Base-by-base conservation (phyloP, 352 stramenopile species). In the Phytophthora pinifolia region DNA sequence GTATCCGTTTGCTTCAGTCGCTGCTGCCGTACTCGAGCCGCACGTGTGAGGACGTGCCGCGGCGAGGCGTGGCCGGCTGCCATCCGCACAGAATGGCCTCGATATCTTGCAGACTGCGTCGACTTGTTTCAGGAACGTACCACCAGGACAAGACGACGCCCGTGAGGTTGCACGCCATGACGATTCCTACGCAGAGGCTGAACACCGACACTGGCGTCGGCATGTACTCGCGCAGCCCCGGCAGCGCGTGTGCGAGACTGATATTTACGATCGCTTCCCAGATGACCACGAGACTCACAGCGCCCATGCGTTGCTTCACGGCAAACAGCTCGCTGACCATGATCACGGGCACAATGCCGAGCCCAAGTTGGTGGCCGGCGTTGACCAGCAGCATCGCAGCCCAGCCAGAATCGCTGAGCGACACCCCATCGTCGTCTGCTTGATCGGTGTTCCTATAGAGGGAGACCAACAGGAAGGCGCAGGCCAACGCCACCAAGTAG, bases 31-130 rank as follows among this genome's bases (percentile, higher is more conserved):
- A 72, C 33, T 65, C 69, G 8, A 88, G 71, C 4, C 74, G 64
- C 29, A 88, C 77, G 39, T 77, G 62, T 9, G 73, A 83, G 14
- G 75, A 83, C 20, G 67, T 65, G 25, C 59, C 45, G 9, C 70
- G 74, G 2, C 67, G 74, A 44, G 83, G 83, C 20, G 83, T 93
- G 15, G 83, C 78, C 12, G 83, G 78, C 32, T 79, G 79, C 78
- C 79, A 93, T 20, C 83, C 83, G 1, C 68, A 83, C 33, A 91
- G 50, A 52, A 91, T 86, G 25, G 83, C 78, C 42, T 93, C 83
- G 32, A 93, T 89, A 50, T 88, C 75, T 62, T 93, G 83, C 5
- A 93, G 72, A 59, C 79, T 90, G 29, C 80, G 80, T 27, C 75
- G 49, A 25, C 77, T 90, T 8, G 83, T 93, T 65, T 93, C 83